These are phyloP conservation scores for Diaporthe citri DNA, from an alignment of 2,329 filamentous ascomycete genomes.

Conservation along the genomic window DNA sequence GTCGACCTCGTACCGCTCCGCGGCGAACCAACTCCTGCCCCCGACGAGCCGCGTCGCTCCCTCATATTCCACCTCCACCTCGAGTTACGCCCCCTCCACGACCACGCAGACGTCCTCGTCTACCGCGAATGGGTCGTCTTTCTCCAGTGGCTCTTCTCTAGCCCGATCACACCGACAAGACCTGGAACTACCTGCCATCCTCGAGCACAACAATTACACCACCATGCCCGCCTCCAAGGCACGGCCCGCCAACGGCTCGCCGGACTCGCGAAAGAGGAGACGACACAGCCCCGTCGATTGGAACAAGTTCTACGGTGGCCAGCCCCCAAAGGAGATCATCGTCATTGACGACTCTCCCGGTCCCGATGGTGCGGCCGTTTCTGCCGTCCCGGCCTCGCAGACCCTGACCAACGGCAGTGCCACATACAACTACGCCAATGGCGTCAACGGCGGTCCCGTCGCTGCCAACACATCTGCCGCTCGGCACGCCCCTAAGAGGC, in stretches of 20 bases:
- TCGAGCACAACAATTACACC: slow-evolving; percentile 50
- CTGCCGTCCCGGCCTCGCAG: slow-evolving; percentile 52
- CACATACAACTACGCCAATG: slow-evolving; percentile 50
- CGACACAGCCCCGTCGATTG: slow-evolving; percentile 76
- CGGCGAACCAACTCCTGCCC: slow-evolving; percentile 54
- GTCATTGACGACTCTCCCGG: slow-evolving; percentile 83
- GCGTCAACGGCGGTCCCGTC: slow-evolving; percentile 44
- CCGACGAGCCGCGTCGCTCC: slow-evolving; percentile 54
- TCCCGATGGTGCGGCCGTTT: slow-evolving; percentile 56
- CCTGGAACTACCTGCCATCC: slow-evolving; percentile 41
- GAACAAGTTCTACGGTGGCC: slow-evolving; percentile 85
- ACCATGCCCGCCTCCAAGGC: slow-evolving; percentile 53
- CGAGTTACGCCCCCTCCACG: slow-evolving; percentile 40
- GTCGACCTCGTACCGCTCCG: slow-evolving; percentile 51
- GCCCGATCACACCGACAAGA: slow-evolving; percentile 39
- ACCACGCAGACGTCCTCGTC: slow-evolving; percentile 46
- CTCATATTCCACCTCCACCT: slow-evolving; percentile 43
- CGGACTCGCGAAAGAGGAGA: slow-evolving; percentile 62
- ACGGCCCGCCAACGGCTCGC: slow-evolving; percentile 45
- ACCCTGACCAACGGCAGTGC: slow-evolving; percentile 52
- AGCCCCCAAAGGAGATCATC: slow-evolving; percentile 86
- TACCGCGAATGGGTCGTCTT: slow-evolving; percentile 41
- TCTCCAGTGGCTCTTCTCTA: slow-evolving; percentile 39
- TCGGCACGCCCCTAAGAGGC: slow-evolving; percentile 77
- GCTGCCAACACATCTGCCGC: slow-evolving; percentile 44